Evolutionary conservation across 139 green algal species (phyloP).

Genomic region (Desmodesmus armatus): DNA sequence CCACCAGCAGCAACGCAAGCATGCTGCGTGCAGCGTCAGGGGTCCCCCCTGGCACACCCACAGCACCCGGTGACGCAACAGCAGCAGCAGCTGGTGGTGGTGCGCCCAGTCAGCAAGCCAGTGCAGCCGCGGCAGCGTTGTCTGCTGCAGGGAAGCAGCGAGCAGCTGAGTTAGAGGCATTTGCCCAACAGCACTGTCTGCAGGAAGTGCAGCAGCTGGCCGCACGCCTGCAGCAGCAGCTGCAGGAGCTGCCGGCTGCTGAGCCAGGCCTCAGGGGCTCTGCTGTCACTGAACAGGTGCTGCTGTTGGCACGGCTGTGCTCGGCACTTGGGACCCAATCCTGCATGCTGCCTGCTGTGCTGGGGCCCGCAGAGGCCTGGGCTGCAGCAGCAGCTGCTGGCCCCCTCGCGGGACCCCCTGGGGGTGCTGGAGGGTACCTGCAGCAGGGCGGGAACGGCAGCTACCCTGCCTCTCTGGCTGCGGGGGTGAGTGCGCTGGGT

Average conservation of each 20-base stretch:
- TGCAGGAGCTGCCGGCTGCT: constrained; percentile 42
- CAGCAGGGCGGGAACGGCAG: constrained; percentile 16
- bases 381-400: background rate
- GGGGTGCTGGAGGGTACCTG: background rate
- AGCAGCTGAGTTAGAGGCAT: constrained; percentile 67
- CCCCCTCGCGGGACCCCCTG: background rate
- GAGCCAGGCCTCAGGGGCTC: constrained; percentile 40
- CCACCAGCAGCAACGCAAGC: background rate
- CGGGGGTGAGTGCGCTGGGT: constrained; percentile 20
- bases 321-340: constrained; percentile 46
- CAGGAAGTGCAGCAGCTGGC: constrained; percentile 46
- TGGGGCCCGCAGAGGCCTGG: constrained; percentile 59
- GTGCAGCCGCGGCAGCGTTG: constrained; percentile 18
- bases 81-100: background rate
- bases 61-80: background rate
- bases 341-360: constrained; percentile 47
- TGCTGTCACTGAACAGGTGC: constrained; percentile 50
- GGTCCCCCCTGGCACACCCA: too few species aligned
- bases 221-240: constrained; percentile 24
- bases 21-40: too few species aligned
- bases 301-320: constrained; percentile 70
- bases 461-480: constrained; percentile 3
- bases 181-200: constrained; percentile 67
- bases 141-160: constrained; percentile 45
- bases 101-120: background rate